phyloP scores from a whole-genome alignment of 2,329 filamentous ascomycete species.

The Sporothrix variecibatus region DNA sequence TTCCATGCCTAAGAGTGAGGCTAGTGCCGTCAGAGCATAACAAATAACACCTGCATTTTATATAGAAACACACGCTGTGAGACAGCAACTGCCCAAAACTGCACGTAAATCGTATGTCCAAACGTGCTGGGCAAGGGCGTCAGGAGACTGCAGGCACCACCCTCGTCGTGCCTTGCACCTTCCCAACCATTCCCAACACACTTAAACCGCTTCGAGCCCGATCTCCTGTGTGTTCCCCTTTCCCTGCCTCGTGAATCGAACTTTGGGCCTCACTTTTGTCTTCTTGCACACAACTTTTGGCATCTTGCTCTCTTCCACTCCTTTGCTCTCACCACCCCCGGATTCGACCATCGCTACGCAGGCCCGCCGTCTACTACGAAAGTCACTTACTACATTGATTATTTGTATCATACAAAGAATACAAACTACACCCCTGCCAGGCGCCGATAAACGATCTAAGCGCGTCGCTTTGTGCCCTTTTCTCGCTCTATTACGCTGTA shows the following conservation, averaged over 20 bases:
- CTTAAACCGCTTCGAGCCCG: neutral
- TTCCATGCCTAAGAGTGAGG: constrained; percentile 24
- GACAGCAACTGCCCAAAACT: neutral
- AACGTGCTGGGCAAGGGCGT: neutral
- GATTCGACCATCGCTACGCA: constrained; percentile 18
- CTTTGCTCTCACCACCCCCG: constrained; percentile 12
- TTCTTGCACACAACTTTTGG: constrained; percentile 11
- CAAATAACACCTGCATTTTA: constrained; percentile 21
- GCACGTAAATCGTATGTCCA: constrained; percentile 1
- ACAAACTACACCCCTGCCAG: constrained; percentile 16
- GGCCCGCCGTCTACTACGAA: neutral
- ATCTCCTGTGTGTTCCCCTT: constrained; percentile 12
- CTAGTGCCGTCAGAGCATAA: constrained; percentile 14
- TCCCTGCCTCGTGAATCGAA: neutral
- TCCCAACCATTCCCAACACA: constrained; percentile 9
- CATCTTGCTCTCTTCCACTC: neutral
- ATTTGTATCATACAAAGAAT: neutral
- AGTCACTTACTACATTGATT: neutral
- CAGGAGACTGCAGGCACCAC: constrained; percentile 20
- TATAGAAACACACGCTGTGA: neutral
- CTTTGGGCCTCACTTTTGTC: constrained; percentile 15
- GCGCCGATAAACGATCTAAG: constrained; percentile 10
- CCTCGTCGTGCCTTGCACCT: constrained; percentile 14
- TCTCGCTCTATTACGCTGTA: neutral
- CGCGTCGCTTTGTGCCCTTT: constrained; percentile 13